A percentile compares a stretch with the other conserved stretches of the same genome.
phyloP scores from a whole-genome alignment of 208 protist genomes.

The Novymonas esmeraldas region DNA sequence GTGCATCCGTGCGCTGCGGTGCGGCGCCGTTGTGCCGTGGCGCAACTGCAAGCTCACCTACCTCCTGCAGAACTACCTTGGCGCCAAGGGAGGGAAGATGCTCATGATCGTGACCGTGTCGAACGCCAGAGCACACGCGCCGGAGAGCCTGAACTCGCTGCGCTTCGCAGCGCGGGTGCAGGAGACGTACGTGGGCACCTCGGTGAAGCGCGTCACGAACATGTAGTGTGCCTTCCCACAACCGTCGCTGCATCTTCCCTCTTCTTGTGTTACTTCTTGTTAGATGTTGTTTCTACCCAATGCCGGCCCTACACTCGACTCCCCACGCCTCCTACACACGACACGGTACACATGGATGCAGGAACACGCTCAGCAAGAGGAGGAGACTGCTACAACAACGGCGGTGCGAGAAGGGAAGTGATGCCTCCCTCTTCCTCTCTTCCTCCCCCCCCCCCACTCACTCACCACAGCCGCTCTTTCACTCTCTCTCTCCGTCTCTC shows the following conservation, averaged over 20 bases:
- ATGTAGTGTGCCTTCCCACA: slow-evolving; percentile 36
- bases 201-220: slow-evolving; percentile 74
- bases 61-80: slow-evolving; percentile 90
- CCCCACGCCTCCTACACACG: too few relatives aligned
- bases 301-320: too few relatives aligned
- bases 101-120: slow-evolving; percentile 95
- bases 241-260: too few relatives aligned
- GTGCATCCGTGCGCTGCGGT: slow-evolving; percentile 89
- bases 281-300: too few relatives aligned
- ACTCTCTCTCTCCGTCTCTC: neutral
- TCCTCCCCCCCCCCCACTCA: neutral
- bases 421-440: neutral
- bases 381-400: too few relatives aligned
- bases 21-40: slow-evolving; percentile 80
- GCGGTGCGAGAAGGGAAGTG: too few relatives aligned
- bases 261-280: neutral
- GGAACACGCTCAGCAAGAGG: too few relatives aligned
- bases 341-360: too few relatives aligned
- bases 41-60: slow-evolving; percentile 93
- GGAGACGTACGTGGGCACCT: slow-evolving; percentile 82
- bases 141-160: slow-evolving; percentile 91
- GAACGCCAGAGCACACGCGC: slow-evolving; percentile 51
- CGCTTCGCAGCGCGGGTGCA: slow-evolving; percentile 93
- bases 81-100: slow-evolving; percentile 89
- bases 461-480: neutral